Conservation (phyloP, 2,329 filamentous ascomycete species). For the Tricladium varicosporioides region DNA sequence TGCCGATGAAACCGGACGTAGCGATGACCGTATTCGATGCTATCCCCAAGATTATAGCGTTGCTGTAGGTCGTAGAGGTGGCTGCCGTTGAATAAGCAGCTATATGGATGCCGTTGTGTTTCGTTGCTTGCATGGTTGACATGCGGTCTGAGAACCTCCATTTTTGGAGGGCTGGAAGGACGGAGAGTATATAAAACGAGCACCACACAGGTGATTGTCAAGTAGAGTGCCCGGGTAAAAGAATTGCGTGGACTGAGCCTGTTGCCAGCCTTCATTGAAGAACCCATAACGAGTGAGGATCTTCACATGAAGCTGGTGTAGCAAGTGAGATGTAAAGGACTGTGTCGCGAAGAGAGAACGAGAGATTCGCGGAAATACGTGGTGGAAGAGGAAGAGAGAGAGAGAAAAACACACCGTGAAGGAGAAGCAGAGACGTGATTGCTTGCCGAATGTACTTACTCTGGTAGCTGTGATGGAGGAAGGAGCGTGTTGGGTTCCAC, state of each 20-base stretch:
- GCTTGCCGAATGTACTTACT: too few relatives aligned
- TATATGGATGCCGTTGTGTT: constrained; percentile 8
- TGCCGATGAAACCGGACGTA: constrained; percentile 52
- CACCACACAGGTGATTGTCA: constrained; percentile 24
- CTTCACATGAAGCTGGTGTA: not conserved
- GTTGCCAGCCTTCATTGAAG: constrained; percentile 19
- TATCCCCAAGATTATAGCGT: constrained; percentile 47
- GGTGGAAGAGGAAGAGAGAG: not conserved
- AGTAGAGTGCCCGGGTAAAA: constrained; percentile 21
- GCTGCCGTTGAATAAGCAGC: constrained; percentile 49
- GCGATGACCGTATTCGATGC: constrained; percentile 55
- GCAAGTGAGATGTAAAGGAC: not conserved
- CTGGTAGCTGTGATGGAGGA: too few relatives aligned
- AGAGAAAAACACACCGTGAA: not conserved
- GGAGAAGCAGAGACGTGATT: not conserved
- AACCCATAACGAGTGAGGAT: constrained; percentile 24
- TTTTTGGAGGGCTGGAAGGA: constrained; percentile 6
- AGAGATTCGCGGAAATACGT: not conserved
- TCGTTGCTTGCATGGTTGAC: constrained; percentile 9
- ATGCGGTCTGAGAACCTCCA: constrained; percentile 12
- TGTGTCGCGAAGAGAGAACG: not conserved
- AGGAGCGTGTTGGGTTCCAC: too few relatives aligned
- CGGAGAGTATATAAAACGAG: constrained; percentile 25
- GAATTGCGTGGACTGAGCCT: constrained; percentile 22
- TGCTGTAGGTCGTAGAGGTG: constrained; percentile 45